phyloP scores from a whole-genome alignment of 352 stramenopile genomes.

The Phytophthora vignae region DNA sequence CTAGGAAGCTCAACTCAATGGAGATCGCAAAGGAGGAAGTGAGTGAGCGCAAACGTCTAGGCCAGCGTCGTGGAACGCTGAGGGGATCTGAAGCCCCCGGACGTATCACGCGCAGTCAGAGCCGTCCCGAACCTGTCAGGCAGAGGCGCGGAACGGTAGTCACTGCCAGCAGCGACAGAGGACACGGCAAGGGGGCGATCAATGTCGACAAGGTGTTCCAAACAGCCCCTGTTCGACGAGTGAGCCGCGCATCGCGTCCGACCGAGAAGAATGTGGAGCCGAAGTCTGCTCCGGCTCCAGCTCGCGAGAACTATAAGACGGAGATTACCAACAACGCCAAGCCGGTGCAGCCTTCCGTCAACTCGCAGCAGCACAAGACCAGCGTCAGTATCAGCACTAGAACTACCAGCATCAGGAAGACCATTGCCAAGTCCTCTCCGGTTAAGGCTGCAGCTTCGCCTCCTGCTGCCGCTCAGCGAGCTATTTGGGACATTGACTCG shows the following conservation, averaged over 20 bases:
- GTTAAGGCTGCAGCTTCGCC: constrained; percentile 9
- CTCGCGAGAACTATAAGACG: constrained; percentile 31
- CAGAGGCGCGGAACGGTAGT: constrained; percentile 14
- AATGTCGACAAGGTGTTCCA: constrained; percentile 23
- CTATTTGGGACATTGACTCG: constrained; percentile 35
- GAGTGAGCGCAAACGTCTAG: constrained; percentile 17
- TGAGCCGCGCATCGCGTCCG: constrained; percentile 5
- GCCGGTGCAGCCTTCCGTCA: constrained; percentile 10
- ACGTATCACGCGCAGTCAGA: constrained; percentile 20
- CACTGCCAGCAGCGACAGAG: neutral
- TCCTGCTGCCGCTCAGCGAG: constrained; percentile 12
- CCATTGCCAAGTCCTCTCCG: neutral
- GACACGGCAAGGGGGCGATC: neutral
- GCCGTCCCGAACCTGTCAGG: constrained; percentile 11
- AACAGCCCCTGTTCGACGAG: constrained; percentile 11
- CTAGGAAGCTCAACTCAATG: constrained; percentile 36
- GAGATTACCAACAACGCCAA: constrained; percentile 29
- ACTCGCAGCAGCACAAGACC: constrained; percentile 8
- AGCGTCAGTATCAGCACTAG: constrained; percentile 4
- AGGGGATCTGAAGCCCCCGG: constrained; percentile 4
- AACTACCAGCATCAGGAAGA: constrained; percentile 10
- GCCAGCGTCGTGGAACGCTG: constrained; percentile 16
- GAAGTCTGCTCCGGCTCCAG: constrained; percentile 10
- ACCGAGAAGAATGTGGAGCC: constrained; percentile 28
- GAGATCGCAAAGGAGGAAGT: constrained; percentile 45